Base-by-base conservation (phyloP, 805 yeast genomes). In the Blastobotrys mokoenaii region DNA sequence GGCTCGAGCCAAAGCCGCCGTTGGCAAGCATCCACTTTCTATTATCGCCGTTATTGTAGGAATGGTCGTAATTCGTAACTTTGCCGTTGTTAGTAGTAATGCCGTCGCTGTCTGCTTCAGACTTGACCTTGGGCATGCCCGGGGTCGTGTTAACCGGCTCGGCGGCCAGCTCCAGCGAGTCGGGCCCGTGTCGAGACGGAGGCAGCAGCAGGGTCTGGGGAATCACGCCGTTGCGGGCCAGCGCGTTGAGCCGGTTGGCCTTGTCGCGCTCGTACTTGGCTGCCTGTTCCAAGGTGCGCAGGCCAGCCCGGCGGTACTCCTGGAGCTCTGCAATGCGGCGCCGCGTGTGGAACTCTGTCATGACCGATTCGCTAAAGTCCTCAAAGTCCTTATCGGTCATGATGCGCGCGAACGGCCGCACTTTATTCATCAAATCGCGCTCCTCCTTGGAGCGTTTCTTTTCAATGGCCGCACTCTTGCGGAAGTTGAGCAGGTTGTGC, bases 301-400 rank as follows among this genome's bases (percentile, higher is more conserved):
- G 76, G 3, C 99, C 99, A 61, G 86, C 82, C 41, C 80, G 74
- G 51, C 99, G 76, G 87, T 96, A 94, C 59, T 83, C 90, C 64
- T 93, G 98, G 27, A 94, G 68, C 64, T 88, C 96, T 43, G 82
- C 84, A 41, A 93, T 88, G 51, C 94, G 76, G 32, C 80, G 74
- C 46, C 97, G 73, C 52, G 85, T 79, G 54, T 79, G 80, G 43
- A 86, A 72, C 64, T 93, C 98, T 10, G 78, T 77, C 38, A 87
- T 55, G 50, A 88, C 73, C 59, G 84, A 95, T 29, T 74, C 77
- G 3, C 81, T 67, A 57, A 93, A 87, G 3, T 71, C 76, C 38
- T 79, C 82, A 63, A 82, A 93, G 67, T 93, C 98, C 29, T 74
- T 71, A 3, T 86, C 80, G 0, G 88, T 78, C 79, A 93, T 75